These are phyloP conservation scores for Torulaspora delbrueckii DNA, from an alignment of 805 yeast species.

Conservation along the genomic window DNA sequence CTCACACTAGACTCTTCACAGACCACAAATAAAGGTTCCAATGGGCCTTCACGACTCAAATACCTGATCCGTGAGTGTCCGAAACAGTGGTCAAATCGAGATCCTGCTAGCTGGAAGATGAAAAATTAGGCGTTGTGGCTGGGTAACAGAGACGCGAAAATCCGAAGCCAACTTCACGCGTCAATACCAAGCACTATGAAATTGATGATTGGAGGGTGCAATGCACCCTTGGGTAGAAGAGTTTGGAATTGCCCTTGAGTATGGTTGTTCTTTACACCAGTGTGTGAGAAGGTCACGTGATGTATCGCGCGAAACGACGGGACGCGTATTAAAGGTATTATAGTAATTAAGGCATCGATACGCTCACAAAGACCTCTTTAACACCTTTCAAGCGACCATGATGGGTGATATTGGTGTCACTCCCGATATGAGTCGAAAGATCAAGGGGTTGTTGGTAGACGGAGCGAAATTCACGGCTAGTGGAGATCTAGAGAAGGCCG, in stretches of 20 bases:
- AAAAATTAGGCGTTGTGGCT: background rate
- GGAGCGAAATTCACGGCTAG: slow-evolving; percentile 64
- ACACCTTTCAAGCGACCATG: background rate
- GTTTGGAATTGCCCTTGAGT: too few relatives aligned
- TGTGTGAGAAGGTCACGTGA: background rate
- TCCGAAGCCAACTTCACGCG: background rate
- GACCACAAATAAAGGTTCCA: background rate
- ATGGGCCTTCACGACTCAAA: background rate
- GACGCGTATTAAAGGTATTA: background rate
- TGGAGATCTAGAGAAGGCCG: slow-evolving; percentile 64
- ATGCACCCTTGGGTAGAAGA: too few relatives aligned
- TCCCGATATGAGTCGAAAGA: slow-evolving; percentile 1
- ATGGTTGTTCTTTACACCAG: too few relatives aligned
- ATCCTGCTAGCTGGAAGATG: slow-evolving; percentile 1
- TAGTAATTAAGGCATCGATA: background rate
- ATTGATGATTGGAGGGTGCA: background rate
- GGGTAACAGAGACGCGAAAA: slow-evolving; percentile 5
- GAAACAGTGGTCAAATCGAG: background rate
- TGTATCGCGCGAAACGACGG: background rate
- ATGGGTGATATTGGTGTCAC: slow-evolving; percentile 1
- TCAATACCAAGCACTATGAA: background rate
- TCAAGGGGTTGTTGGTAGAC: slow-evolving; percentile 44
- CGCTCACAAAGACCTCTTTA: background rate
- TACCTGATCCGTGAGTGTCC: background rate
- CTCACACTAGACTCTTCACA: background rate